phyloP scores from a whole-genome alignment of 2,329 filamentous ascomycete genomes.

The Sarocladiaceae sp. region DNA sequence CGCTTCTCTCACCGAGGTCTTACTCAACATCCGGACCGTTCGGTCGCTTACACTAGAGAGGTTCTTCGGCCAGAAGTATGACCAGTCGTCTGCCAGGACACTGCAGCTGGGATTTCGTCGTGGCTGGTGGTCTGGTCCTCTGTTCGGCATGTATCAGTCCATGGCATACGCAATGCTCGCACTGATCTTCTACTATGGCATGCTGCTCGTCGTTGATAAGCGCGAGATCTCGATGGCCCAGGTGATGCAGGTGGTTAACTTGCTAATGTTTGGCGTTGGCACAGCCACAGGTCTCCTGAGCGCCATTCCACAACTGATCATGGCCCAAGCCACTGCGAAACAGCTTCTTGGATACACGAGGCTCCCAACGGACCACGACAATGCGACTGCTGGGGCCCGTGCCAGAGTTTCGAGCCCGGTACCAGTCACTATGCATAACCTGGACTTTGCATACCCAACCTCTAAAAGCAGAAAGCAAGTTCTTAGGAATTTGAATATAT shows the following conservation, averaged over 20 bases:
- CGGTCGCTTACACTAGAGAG: constrained; percentile 68
- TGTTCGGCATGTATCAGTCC: constrained; percentile 76
- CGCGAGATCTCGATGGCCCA: constrained; percentile 44
- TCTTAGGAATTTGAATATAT: constrained; percentile 62
- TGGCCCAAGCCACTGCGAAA: constrained; percentile 66
- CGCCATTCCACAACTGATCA: constrained; percentile 76
- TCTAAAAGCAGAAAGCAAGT: constrained; percentile 53
- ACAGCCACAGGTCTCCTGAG: constrained; percentile 66
- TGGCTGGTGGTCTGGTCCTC: constrained; percentile 61
- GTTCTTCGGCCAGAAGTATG: constrained; percentile 65
- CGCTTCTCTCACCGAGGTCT: constrained; percentile 63
- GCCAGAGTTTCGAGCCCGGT: constrained; percentile 22
- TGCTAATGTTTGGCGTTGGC: constrained; percentile 79
- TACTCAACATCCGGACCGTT: constrained; percentile 76
- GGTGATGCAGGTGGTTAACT: constrained; percentile 71
- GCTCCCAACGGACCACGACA: constrained; percentile 50
- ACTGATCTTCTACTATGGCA: constrained; percentile 80
- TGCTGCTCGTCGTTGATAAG: constrained; percentile 53
- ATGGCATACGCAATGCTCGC: constrained; percentile 69
- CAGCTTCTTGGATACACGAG: constrained; percentile 67
- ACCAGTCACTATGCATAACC: constrained; percentile 44
- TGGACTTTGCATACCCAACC: constrained; percentile 72
- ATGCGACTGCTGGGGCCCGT: constrained; percentile 39
- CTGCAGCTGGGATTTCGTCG: constrained; percentile 61
- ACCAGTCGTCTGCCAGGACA: constrained; percentile 42